Evolutionary conservation across 2,329 filamentous ascomycete species (phyloP).

Genomic region (Beauveria sp.): DNA sequence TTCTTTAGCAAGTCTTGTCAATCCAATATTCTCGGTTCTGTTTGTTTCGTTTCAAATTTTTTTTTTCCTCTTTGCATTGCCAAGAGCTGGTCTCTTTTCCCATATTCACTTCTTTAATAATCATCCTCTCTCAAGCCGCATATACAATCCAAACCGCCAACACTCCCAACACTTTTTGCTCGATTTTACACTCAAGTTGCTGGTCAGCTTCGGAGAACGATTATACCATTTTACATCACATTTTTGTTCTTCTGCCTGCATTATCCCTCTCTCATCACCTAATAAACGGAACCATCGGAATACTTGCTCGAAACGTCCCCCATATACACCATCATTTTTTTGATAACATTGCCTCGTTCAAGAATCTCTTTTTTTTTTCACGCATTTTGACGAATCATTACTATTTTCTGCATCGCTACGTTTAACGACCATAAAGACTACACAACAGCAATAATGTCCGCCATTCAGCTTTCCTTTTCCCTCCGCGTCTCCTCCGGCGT

Average conservation of each 20-base stretch:
- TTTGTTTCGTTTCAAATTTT: slow-evolving; percentile 24
- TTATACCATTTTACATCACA: slow-evolving; percentile 20
- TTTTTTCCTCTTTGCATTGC: slow-evolving; percentile 29
- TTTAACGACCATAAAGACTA: slow-evolving; percentile 13
- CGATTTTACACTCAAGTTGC: slow-evolving; percentile 25
- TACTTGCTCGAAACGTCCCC: slow-evolving; percentile 40
- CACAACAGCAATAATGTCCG: slow-evolving; percentile 57
- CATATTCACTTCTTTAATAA: slow-evolving; percentile 22
- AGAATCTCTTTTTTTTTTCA: background rate
- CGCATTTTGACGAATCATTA: slow-evolving; percentile 6
- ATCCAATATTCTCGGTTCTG: slow-evolving; percentile 33
- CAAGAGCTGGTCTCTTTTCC: slow-evolving; percentile 47
- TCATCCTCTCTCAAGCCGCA: slow-evolving; percentile 22
- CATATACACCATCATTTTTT: slow-evolving; percentile 25
- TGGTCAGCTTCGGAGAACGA: slow-evolving; percentile 31
- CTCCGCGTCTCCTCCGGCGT: slow-evolving; percentile 93
- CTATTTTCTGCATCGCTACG: slow-evolving; percentile 23
- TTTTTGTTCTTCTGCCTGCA: slow-evolving; percentile 12
- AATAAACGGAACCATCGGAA: slow-evolving; percentile 45
- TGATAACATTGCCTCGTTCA: slow-evolving; percentile 4
- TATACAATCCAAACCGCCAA: slow-evolving; percentile 2
- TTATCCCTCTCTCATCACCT: slow-evolving; percentile 25
- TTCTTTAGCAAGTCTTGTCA: slow-evolving; percentile 44
- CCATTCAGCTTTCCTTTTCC: slow-evolving; percentile 90
- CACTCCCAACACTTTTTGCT: slow-evolving; percentile 11